Evolutionary conservation across 495 filamentous ascomycete genomes (phyloP), one percentile per base, ranked within the genome.

Genomic region (Lasiosphaeria miniovina): DNA sequence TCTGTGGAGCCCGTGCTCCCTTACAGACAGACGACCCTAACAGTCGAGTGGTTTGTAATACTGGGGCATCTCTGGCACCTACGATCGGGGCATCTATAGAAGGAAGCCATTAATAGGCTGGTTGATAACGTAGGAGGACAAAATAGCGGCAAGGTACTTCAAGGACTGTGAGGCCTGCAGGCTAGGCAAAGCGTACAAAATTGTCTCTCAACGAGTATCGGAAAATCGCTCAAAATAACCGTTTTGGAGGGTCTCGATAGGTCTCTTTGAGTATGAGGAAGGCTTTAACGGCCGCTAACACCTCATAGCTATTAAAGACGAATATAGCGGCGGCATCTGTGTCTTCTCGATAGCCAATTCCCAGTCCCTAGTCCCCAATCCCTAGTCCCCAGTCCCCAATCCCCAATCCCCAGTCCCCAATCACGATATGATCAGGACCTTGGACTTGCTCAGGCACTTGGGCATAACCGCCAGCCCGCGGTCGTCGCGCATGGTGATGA

Each of bases 401-500:
- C 12, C 3, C 7, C 7, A 41, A 3, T 41, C 12, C 7, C 12
- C 12, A 41, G 12, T 12, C 12, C 12, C 38, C 7, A 41, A 24
- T 24, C 24, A 24, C 24, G 24, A 24, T 48, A 61, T 61, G 49
- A 61, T 17, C 24, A 57, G n/a, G 5, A 58, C 60, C 15, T 36
- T 36, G 0, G 11, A 6, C 38, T 64, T 54, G 51, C 59, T 58
- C 2, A 74, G n/a, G 14, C 56, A 58, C 50, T 66, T 69, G 0
- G 62, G 57, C 35, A 43, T 49, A 10, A 69, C 63, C 17, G 52
- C 61, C 4, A 64, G 59, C 6, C 60, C 60, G 10, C 53, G 35
- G 36, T 73, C 68, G 41, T 71, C 61, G 4, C 70, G 60, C 58
- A 70, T 59, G 1, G 65, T 69, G 11, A 73, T 58, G 3, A 65